Base-by-base conservation (phyloP, 1,139 yeast species). In the Taphrina confusa region DNA sequence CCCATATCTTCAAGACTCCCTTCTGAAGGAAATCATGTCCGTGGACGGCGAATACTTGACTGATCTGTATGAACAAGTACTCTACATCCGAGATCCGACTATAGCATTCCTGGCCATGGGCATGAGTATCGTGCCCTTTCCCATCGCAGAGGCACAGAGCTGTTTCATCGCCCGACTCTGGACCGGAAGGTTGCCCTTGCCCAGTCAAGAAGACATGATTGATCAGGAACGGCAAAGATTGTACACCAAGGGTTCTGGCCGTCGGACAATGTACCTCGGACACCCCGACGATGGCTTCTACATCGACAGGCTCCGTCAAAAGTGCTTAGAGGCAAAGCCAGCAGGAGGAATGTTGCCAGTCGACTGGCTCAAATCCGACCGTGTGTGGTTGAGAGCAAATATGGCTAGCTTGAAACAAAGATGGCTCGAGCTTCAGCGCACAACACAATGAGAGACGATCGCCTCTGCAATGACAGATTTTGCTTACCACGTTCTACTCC, bases 71-170 rank as follows among this genome's bases (percentile, higher is more conserved):
- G 74, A 76, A 63, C 87, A 83, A 54, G 69, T 80, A 1, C 70
- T 83, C 49, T 79, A 79, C 66, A 75, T 75, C 45, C 74, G 77
- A 45, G 84, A 81, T 66, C 85, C 87, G 1, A 77, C 84, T 1
- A 68, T 84, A 62, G 82, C 81, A 1, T 73, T 83, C 46, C 73
- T 81, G 27, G 80, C 82, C 1, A 71, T 80, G 60, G 80, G 49
- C 18, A 42, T 44, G 58, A 47, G 52, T 47, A 47, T 4, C 31
- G 75, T 83, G 14, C 87, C 88, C 0, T 80, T 84, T 65, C 80
- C 85, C 51, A 68, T 79, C 1, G 76, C 84, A 1, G 88, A 84
- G 67, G 71, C 80, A 11, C 63, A 65, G 56, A 62, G 65, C 2
- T 60, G 66, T 36, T 64, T 58, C 67, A 72, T 82, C 36, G 80